phyloP scores from a whole-genome alignment of 192 early-diverging fungal species.

The Martensiomyces pterosporus region DNA sequence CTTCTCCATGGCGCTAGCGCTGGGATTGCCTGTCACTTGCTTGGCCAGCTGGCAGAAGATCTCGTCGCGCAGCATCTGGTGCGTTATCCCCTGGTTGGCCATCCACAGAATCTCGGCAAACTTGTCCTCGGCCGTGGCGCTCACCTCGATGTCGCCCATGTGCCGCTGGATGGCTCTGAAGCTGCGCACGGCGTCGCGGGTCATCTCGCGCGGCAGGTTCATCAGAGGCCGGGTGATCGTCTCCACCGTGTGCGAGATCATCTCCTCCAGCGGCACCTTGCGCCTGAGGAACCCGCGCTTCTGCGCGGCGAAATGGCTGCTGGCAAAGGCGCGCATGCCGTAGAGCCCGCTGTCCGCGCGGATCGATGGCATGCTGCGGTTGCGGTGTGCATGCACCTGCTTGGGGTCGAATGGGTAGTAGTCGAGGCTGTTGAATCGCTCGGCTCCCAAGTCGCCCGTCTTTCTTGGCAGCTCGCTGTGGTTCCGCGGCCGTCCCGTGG shows the following conservation, averaged over 20 bases:
- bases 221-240: slow-evolving; percentile 74
- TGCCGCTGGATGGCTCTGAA: slow-evolving; percentile 81
- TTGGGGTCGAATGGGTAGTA: slow-evolving; percentile 18
- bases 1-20: slow-evolving; percentile 53
- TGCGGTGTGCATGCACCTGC: slow-evolving; percentile 33
- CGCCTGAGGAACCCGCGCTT: slow-evolving; percentile 80
- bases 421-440: slow-evolving; percentile 28
- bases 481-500: slow-evolving; percentile 20
- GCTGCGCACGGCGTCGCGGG: slow-evolving; percentile 80
- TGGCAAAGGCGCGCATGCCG: slow-evolving; percentile 75
- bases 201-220: slow-evolving; percentile 73
- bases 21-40: slow-evolving; percentile 76
- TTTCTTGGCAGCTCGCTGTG: slow-evolving; percentile 16
- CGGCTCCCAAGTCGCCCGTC: slow-evolving; percentile 2
- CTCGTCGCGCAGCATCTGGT: slow-evolving; percentile 82
- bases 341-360: slow-evolving; percentile 53
- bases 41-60: slow-evolving; percentile 93
- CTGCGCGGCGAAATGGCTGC: slow-evolving; percentile 87
- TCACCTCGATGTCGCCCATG: slow-evolving; percentile 66
- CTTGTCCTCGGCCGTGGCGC: slow-evolving; percentile 28
- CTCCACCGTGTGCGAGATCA: slow-evolving; percentile 68
- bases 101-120: slow-evolving; percentile 70
- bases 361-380: slow-evolving; percentile 66
- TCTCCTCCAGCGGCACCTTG: slow-evolving; percentile 83
- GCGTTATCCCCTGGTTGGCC: slow-evolving; percentile 70